These are phyloP conservation scores for Aaosphaeria arxii DNA, from an alignment of 2,329 filamentous ascomycete genomes.

Conservation along the genomic window DNA sequence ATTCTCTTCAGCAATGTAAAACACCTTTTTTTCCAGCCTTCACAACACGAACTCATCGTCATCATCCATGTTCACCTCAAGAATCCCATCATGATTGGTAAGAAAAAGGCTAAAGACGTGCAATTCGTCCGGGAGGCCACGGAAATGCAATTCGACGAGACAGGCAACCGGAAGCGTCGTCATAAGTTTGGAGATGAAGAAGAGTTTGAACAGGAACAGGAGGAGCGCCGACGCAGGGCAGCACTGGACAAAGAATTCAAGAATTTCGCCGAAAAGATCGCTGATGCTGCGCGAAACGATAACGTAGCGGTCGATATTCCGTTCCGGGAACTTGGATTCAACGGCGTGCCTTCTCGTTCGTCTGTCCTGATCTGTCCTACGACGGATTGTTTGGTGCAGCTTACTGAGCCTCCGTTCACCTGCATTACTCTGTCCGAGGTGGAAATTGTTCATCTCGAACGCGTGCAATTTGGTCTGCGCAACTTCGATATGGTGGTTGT, in stretches of 20 bases:
- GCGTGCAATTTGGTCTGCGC: slow-evolving; percentile 93
- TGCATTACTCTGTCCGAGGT: slow-evolving; percentile 94
- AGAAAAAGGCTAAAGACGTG: slow-evolving; percentile 98
- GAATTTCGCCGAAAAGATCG: slow-evolving; percentile 94
- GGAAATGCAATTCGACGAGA: slow-evolving; percentile 98
- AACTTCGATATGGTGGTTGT: slow-evolving; percentile 99
- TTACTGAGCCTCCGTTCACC: slow-evolving; percentile 95
- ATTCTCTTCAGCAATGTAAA: slow-evolving; percentile 98
- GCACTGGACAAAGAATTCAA: slow-evolving; percentile 95
- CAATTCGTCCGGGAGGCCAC: slow-evolving; percentile 98
- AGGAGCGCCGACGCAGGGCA: slow-evolving; percentile 86
- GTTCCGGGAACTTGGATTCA: slow-evolving; percentile 93
- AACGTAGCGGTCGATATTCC: slow-evolving; percentile 93
- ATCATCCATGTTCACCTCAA: slow-evolving; percentile 98
- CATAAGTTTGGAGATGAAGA: slow-evolving; percentile 98
- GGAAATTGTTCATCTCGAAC: slow-evolving; percentile 92
- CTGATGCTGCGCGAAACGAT: slow-evolving; percentile 88
- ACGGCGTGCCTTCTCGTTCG: slow-evolving; percentile 91
- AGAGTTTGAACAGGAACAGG: slow-evolving; percentile 97
- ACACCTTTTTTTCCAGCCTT: slow-evolving; percentile 98
- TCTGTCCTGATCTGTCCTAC: slow-evolving; percentile 95
- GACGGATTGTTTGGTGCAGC: slow-evolving; percentile 93
- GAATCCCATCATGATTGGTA: slow-evolving; percentile 96
- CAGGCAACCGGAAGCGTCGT: slow-evolving; percentile 94
- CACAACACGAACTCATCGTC: slow-evolving; percentile 92